Base-by-base conservation (phyloP, 2,329 filamentous ascomycete genomes). In the Lomentospora prolificans region DNA sequence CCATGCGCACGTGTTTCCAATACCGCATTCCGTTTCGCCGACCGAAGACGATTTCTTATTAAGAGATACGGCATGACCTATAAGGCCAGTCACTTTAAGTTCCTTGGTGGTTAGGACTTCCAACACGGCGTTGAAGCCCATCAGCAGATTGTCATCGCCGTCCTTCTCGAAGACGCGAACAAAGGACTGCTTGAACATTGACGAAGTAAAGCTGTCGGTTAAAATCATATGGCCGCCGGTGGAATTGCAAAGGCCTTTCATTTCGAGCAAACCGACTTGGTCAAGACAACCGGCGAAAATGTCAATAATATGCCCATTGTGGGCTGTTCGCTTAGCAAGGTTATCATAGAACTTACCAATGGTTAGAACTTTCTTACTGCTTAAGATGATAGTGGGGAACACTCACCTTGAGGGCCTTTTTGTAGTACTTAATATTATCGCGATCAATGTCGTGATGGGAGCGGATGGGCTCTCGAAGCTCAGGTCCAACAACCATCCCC, bases 381-480 rank as follows among this genome's bases (percentile, higher is more conserved):
- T 25, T 22, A 39, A 10, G 17, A 12, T 27, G n/a, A 57, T 41
- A 51, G 33, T 58, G n/a, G 30, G 19, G 12, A 44, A 33, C 14
- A 48, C 76, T 57, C 70, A 90, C 87, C 83, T 97, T 99, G 53
- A 96, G 73, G 22, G 94, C 94, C 75, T 99, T 99, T 79, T 99
- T 99, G 75, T 95, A 97, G 74, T 97, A 96, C 72, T 99, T 99
- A 75, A 96, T 95, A 69, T 96, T 96, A 71, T 99, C 94, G 57
- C 91, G 85, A 69, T 99, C 94, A 70, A 99, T 99, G 66, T 99
- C 94, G 72, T 99, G 94, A 73, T 99, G 94, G 44, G 92, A 97
- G 66, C 94, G 87, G 61, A 99, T 97, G 8, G 95, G 90, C 69
- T 99, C 94, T 69, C 92, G 87, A 61, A 99, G 76, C 72, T 99